phyloP scores from a whole-genome alignment of 768 basidiomycete species.

The Mycena metata region DNA sequence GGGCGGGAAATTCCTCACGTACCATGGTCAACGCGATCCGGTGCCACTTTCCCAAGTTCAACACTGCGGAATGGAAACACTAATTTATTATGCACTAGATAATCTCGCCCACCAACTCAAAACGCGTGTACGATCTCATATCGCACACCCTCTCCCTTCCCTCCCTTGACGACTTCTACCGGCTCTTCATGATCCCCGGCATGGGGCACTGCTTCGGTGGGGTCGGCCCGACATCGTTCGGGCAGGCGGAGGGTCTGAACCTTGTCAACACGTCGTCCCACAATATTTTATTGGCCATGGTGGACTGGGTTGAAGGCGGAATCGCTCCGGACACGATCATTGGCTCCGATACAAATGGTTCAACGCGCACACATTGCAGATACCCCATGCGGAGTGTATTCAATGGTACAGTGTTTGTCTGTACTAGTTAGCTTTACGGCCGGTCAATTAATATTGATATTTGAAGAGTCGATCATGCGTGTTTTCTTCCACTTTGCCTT shows the following conservation, averaged over 20 bases:
- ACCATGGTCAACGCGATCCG: constrained; percentile 37
- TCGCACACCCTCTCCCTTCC: not conserved
- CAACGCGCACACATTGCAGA: constrained; percentile 15
- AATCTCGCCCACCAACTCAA: not conserved
- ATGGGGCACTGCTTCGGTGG: constrained; percentile 43
- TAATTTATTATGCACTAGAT: not conserved
- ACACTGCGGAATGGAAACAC: too few species aligned
- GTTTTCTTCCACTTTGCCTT: too few species aligned
- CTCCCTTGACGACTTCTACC: constrained; percentile 32
- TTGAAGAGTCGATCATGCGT: too few species aligned
- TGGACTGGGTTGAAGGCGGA: constrained; percentile 30
- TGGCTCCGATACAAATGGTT: not conserved
- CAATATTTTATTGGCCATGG: constrained; percentile 26
- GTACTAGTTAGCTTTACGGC: too few species aligned
- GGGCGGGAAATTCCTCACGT: constrained; percentile 43
- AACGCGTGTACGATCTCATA: not conserved
- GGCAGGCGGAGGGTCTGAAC: constrained; percentile 24
- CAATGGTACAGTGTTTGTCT: constrained; percentile 22
- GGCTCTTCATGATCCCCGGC: constrained; percentile 43
- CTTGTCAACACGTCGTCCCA: constrained; percentile 25
- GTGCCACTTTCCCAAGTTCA: too few species aligned
- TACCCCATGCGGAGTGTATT: constrained; percentile 22
- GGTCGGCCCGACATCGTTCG: constrained; percentile 29
- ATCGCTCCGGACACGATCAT: constrained; percentile 23
- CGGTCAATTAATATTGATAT: too few species aligned